A percentile compares a stretch with the other conserved stretches of the same genome.
phyloP scores from a whole-genome alignment of 345 rosid species.

The Syzygium aqueum region DNA sequence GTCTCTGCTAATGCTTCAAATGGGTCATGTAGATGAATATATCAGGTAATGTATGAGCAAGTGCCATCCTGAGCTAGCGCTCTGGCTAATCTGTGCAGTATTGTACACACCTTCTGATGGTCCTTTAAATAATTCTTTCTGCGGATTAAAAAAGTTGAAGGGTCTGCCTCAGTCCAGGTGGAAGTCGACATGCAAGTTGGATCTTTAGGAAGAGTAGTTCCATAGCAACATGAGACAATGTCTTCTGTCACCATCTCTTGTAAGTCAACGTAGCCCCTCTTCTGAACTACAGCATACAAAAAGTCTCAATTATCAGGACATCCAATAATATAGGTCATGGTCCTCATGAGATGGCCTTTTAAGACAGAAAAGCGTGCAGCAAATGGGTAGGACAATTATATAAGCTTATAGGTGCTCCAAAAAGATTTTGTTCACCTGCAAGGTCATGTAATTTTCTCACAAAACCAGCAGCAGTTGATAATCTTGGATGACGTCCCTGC shows the following conservation, averaged over 20 bases:
- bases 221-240: constrained; percentile 42
- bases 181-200: constrained; percentile 47
- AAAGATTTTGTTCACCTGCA: constrained; percentile 43
- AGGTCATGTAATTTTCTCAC: constrained; percentile 85
- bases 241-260: constrained; percentile 55
- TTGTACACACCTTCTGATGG: constrained; percentile 55
- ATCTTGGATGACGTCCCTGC: constrained; percentile 71
- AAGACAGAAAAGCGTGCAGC: background rate
- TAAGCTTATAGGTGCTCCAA: background rate
- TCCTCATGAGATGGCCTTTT: background rate
- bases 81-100: background rate
- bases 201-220: constrained; percentile 79
- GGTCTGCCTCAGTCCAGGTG: constrained; percentile 79
- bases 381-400: background rate
- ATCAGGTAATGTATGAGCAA: background rate
- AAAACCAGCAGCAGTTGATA: constrained; percentile 65
- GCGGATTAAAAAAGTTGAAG: constrained; percentile 78
- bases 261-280: constrained; percentile 84
- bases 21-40: background rate
- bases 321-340: constrained; percentile 1
- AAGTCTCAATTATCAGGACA: background rate
- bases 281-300: constrained; percentile 51
- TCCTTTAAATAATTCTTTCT: constrained; percentile 75
- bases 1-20: background rate
- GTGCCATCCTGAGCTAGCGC: background rate